Evolutionary conservation across 495 filamentous ascomycete species (phyloP), one percentile per base, ranked within the genome.

Genomic region (Endocarpon pusillum): DNA sequence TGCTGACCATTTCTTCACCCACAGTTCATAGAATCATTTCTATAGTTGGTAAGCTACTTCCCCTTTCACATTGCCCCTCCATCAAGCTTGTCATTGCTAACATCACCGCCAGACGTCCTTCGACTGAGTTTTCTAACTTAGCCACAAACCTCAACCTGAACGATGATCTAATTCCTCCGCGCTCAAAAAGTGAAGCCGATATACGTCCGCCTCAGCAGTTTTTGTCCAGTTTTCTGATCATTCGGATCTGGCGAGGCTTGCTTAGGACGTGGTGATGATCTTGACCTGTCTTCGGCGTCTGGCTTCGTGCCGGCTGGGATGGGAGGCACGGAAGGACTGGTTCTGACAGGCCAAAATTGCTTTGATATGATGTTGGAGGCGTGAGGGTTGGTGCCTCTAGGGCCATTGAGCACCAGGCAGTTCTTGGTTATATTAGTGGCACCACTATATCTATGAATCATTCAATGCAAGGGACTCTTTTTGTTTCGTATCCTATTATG

Each of bases 21-120:
- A n/a, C n/a, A n/a, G n/a, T n/a, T n/a, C 47, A 60, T 57, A 62
- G 57, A 64, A 62, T 62, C 59, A 51, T 40, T 64, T 62, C 55
- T 64, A 58, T 61, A 65, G 59, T 59, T n/a, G n/a, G n/a, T n/a
- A n/a, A n/a, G n/a, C n/a, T n/a, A n/a, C n/a, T n/a, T n/a, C n/a
- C n/a, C n/a, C n/a, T n/a, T n/a, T n/a, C n/a, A n/a, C n/a, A n/a
- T n/a, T n/a, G n/a, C n/a, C n/a, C n/a, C n/a, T n/a, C n/a, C n/a
- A n/a, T n/a, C n/a, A n/a, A n/a, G n/a, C n/a, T n/a, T n/a, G n/a
- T n/a, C n/a, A n/a, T n/a, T n/a, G n/a, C n/a, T n/a, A n/a, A n/a
- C n/a, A n/a, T n/a, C n/a, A n/a, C n/a, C n/a, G n/a, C n/a, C n/a
- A 57, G 55, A 57, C 53, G 50, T 59, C 59, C 28, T 45, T 49